Percentiles rank a stretch among this genome's conserved stretches.
These are phyloP conservation scores for Hura crepitans DNA, from an alignment of 441 rosid genomes.

Conservation along the genomic window DNA sequence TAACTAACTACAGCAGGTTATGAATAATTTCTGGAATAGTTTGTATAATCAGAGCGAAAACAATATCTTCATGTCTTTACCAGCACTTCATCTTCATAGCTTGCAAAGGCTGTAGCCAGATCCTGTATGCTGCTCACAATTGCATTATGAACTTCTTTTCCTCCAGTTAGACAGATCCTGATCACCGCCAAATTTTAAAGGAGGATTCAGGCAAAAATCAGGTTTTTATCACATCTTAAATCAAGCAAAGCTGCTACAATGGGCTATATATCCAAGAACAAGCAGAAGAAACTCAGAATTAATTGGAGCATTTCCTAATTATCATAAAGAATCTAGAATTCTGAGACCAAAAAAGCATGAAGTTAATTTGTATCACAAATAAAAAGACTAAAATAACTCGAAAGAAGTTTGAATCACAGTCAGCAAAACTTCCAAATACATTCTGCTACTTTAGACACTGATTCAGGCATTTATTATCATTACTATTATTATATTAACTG, in stretches of 20 bases:
- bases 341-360: neutral
- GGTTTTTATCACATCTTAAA: constrained; percentile 12
- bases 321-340: constrained; percentile 4
- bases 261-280: constrained; percentile 14
- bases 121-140: constrained; percentile 95
- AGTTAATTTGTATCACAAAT: neutral
- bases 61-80: constrained; percentile 42
- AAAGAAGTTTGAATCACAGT: neutral
- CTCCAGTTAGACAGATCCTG: constrained; percentile 90
- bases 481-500: constrained; percentile 17
- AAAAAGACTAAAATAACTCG: neutral
- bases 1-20: constrained; percentile 5
- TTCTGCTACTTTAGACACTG: constrained; percentile 8
- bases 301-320: neutral
- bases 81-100: constrained; percentile 94
- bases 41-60: neutral
- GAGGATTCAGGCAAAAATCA: constrained; percentile 14
- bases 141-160: constrained; percentile 95
- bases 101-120: constrained; percentile 70
- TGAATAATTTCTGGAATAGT: neutral
- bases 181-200: constrained; percentile 15
- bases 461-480: constrained; percentile 12
- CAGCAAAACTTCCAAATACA: constrained; percentile 7
- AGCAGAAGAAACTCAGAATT: constrained; percentile 9
- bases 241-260: neutral